Conservation (phyloP, 306 rosid species). For the Dicorynia guianensis region DNA sequence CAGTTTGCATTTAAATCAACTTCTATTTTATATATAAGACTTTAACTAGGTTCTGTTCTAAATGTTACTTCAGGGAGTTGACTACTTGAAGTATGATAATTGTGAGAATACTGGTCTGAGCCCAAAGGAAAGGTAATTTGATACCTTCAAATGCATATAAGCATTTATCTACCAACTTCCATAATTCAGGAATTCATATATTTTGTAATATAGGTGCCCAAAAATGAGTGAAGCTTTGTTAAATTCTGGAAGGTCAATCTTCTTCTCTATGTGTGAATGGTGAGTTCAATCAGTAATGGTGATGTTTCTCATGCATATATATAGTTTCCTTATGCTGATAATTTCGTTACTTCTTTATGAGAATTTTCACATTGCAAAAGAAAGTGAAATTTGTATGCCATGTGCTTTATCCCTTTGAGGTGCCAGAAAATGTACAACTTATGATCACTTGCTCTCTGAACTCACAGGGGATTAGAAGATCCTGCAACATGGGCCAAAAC, state of each 20-base stretch:
- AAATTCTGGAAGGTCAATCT: constrained; percentile 59
- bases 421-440: too few species aligned
- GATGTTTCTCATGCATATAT: not conserved
- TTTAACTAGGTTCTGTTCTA: not conserved
- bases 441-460: constrained; percentile 39
- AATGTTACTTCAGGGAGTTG: constrained; percentile 58
- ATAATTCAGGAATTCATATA: constrained; percentile 7
- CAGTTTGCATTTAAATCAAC: not conserved
- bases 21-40: constrained; percentile 7
- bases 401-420: too few species aligned
- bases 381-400: not conserved
- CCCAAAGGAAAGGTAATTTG: constrained; percentile 66
- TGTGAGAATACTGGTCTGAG: constrained; percentile 58
- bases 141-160: not conserved
- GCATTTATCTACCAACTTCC: not conserved
- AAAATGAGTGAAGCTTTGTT: constrained; percentile 67
- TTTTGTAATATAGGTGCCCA: constrained; percentile 60
- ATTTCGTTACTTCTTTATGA: not conserved
- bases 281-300: constrained; percentile 42
- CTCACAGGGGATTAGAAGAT: constrained; percentile 69
- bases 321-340: not conserved
- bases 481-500: constrained; percentile 73
- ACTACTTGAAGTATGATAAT: constrained; percentile 85
- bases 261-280: constrained; percentile 84
- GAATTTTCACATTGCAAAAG: constrained; percentile 1